Evolutionary conservation across 2,329 filamentous ascomycete genomes (phyloP), one percentile per base, ranked within the genome.

Genomic region (Plectosphaerella sp.): DNA sequence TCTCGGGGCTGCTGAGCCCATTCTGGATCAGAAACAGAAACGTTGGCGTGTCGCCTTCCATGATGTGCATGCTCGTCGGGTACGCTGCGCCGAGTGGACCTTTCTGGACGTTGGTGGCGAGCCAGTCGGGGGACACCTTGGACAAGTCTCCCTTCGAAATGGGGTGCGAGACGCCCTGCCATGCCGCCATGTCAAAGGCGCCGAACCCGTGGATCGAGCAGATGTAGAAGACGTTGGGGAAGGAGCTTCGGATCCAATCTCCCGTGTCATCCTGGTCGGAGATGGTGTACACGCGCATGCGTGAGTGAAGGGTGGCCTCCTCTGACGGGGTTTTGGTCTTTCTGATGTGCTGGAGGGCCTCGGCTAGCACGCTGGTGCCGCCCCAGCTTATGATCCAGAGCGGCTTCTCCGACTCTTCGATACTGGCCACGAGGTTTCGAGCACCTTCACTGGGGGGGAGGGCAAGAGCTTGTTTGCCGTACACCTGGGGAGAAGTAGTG

Each of bases 241-340:
- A 83, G 1, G 68, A 72, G 43, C 67, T 63, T 18, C 80, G 73
- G 42, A 84, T 77, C 79, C 79, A 83, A 0, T 72, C 64, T 0
- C 78, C 79, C 0, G 77, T 75, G 53, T 84, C 74, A 54, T 83
- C 80, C 57, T 83, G 80, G 56, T 83, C 81, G 3, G 77, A 81
- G 52, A 83, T 82, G 33, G 79, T 66, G 59, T 81, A 81, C 2
- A 80, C 70, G 11, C 77, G 67, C 4, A 81, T 60, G 51, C 73
- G 74, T 3, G 64, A 56, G 4, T 68, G 62, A 18, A 80, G 65
- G 0, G 51, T 52, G 0, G 64, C 60, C 1, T 69, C 61, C 0
- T 74, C 68, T 37, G 6, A 57, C 54, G 28, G 61, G 47, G 57
- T 57, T 57, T 11, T 59, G 15, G 60, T 58, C 39, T 69, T 65